Base-by-base conservation (phyloP, 164 flowering plant genomes). In the Annona squamosa region DNA sequence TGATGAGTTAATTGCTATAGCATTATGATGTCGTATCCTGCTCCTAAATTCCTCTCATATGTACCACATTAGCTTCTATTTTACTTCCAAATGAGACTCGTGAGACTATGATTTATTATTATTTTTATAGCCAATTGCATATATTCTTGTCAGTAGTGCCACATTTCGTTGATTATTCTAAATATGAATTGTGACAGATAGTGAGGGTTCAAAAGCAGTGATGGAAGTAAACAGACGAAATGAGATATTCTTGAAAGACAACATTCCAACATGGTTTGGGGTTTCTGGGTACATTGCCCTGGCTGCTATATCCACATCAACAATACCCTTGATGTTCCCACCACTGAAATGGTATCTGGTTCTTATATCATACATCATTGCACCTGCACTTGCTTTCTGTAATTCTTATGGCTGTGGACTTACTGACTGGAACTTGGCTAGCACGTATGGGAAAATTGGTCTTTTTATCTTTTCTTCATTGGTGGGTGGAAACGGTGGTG, bases 351-450 rank as follows among this genome's bases (percentile, higher is more conserved):
- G 98, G 98, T 93, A 95, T 74, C 76, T 93, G 66, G 95, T 95
- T 72, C 91, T 95, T 16, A 5, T 84, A 65, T 86, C 97, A 5
- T 95, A 95, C 72, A 47, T 95, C 61, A 37, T 93, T 46, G 97
- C 99, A 61, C 99, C 99, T 46, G 93, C 91, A 63, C 91, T 95
- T 52, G 99, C 99, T 56, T 95, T 95, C 84, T 91, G 99, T 86
- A 95, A 95, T 83, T 93, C 99, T 1, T 95, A 95, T 69, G 97
- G 99, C 13, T 84, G 91, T 10, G 99, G 99, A 2, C 97, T 95
- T 70, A 95, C 98, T 0, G 99, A 95, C 86, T 95, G 98, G 93
- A 95, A 75, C 75, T 76, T 95, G 78, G 82, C 97, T 37, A 84
- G 98, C 63, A 93, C 97, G 7, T 93, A 95, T 59, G 98, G 99